Percentiles rank a stretch among this genome's conserved stretches.
phyloP scores from a whole-genome alignment of 768 basidiomycete genomes.

The Naematelia encephala region DNA sequence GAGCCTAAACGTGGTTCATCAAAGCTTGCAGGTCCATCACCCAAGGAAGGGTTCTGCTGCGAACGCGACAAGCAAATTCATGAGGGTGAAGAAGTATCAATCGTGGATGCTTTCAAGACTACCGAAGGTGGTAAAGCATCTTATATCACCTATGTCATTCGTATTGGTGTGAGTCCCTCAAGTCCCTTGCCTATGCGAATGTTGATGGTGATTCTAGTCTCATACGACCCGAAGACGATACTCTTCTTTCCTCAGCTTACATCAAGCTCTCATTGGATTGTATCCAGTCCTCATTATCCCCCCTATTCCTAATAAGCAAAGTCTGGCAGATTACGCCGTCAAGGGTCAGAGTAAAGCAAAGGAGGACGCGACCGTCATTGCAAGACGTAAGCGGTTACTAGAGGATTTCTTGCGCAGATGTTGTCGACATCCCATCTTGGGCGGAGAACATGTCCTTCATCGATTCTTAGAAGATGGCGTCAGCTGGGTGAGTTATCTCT shows the following conservation, averaged over 20 bases:
- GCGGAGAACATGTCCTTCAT: constrained; percentile 93
- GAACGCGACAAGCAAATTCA: constrained; percentile 43
- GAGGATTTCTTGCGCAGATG: constrained; percentile 91
- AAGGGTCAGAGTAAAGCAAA: constrained; percentile 81
- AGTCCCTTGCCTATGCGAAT: constrained; percentile 6
- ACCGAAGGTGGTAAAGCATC: constrained; percentile 78
- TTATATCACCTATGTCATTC: constrained; percentile 92
- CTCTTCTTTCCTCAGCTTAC: constrained; percentile 94
- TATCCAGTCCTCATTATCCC: constrained; percentile 97
- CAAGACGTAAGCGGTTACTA: constrained; percentile 86
- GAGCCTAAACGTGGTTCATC: constrained; percentile 28
- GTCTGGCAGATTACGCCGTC: constrained; percentile 90
- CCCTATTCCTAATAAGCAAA: constrained; percentile 95
- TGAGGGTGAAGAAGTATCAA: constrained; percentile 52
- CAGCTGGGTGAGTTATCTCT: constrained; percentile 64
- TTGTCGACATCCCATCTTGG: constrained; percentile 86
- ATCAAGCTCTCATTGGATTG: constrained; percentile 73
- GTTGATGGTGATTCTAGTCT: constrained; percentile 57
- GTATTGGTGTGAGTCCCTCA: constrained; percentile 65
- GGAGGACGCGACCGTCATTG: constrained; percentile 88
- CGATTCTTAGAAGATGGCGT: constrained; percentile 93
- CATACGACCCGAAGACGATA: constrained; percentile 84
- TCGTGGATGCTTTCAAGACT: constrained; percentile 93
- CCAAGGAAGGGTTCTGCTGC: constrained; percentile 47
- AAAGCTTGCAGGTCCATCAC: constrained; percentile 35